Evolutionary conservation across 345 rosid species (phyloP).

Genomic region (Ricinus communis): DNA sequence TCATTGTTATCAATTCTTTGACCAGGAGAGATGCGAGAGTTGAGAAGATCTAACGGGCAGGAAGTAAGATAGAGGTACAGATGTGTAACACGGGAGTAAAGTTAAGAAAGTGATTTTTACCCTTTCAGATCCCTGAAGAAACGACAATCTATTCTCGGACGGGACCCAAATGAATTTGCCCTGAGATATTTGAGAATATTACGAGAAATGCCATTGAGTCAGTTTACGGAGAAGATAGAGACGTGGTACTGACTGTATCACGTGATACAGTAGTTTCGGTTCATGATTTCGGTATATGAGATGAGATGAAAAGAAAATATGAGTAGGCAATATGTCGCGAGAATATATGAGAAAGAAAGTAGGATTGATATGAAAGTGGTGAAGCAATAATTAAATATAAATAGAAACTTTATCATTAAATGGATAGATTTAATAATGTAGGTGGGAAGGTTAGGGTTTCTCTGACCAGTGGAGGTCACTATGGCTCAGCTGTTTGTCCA

Average conservation of each 20-base stretch:
- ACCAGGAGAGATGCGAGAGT: not conserved
- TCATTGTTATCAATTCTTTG: not conserved
- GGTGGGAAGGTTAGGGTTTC: no score
- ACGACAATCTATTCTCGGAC: constrained; percentile 43
- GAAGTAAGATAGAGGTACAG: constrained; percentile 16
- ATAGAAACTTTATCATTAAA: constrained; percentile 2
- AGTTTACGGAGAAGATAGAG: constrained; percentile 28
- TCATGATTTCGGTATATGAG: constrained; percentile 14
- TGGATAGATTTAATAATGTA: constrained; percentile 12
- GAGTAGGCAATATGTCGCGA: not conserved
- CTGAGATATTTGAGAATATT: constrained; percentile 33
- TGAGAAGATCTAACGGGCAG: constrained; percentile 29
- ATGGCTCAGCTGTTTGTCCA: no score
- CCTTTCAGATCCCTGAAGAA: constrained; percentile 35
- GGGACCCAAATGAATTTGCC: constrained; percentile 18
- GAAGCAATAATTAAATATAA: constrained; percentile 17
- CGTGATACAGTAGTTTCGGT: constrained; percentile 38
- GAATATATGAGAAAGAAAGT: not conserved
- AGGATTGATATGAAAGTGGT: not conserved
- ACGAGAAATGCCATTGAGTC: constrained; percentile 41
- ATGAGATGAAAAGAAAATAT: not conserved
- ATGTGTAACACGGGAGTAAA: not conserved
- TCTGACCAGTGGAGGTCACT: not conserved
- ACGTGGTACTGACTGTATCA: constrained; percentile 40
- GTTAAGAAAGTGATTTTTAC: constrained; percentile 25